A percentile compares a stretch with the other conserved stretches of the same genome.
Evolutionary conservation across 2,329 filamentous ascomycete genomes (phyloP).

Genomic region (Delphinella strobiligena): DNA sequence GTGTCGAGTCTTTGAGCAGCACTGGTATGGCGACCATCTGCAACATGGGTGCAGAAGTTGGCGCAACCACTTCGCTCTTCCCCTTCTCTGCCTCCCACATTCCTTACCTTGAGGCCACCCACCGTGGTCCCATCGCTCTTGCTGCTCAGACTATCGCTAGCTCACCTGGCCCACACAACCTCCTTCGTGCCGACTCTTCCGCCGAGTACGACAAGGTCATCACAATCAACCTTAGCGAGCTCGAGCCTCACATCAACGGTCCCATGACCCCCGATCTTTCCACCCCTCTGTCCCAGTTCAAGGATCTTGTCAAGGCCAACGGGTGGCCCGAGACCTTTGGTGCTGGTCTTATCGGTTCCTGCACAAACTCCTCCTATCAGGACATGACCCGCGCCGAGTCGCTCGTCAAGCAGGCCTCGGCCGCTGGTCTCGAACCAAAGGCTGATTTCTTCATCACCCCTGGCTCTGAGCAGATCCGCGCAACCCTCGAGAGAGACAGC

Average conservation of each 20-base stretch:
- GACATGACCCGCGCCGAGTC: conserved; percentile 95
- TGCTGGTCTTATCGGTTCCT: conserved; percentile 90
- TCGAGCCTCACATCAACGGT: conserved; percentile 95
- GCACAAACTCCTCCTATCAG: conserved; percentile 97
- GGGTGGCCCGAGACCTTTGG: conserved; percentile 86
- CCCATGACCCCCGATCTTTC: conserved; percentile 94
- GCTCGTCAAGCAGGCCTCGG: conserved; percentile 79
- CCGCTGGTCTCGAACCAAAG: conserved; percentile 80
- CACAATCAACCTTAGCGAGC: conserved; percentile 74
- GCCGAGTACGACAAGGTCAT: conserved; percentile 86
- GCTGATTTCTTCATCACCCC: conserved; percentile 93
- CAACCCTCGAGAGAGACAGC: conserved; percentile 79
- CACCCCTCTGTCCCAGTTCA: conserved; percentile 83
- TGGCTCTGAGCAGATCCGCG: conserved; percentile 91
- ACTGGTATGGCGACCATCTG: conserved; percentile 89
- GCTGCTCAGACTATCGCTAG: conserved; percentile 52
- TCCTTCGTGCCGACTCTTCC: conserved; percentile 64
- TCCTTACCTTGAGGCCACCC: conserved; percentile 76
- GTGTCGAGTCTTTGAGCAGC: conserved; percentile 76
- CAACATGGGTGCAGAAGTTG: conserved; percentile 80
- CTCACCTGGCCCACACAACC: conserved; percentile 46
- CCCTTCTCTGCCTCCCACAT: conserved; percentile 77
- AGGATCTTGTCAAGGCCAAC: conserved; percentile 69
- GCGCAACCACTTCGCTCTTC: conserved; percentile 91
- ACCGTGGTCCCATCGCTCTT: conserved; percentile 58